Evolutionary conservation across 306 rosid genomes (phyloP), one percentile per base, ranked within the genome.

Genomic region (Vigna nakashimae): DNA sequence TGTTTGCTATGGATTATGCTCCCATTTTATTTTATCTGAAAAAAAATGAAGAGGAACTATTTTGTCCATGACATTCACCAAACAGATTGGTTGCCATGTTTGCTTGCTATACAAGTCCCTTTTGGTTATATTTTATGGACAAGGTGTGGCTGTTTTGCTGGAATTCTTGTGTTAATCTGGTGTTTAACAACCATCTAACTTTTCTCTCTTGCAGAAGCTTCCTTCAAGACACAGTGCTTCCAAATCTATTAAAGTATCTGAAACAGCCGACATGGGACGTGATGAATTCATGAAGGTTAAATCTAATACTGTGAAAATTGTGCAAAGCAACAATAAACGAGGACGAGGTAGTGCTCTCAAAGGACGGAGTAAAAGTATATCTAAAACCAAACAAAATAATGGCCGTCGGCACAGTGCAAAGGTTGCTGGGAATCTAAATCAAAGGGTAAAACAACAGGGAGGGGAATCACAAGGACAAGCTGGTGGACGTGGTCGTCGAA

Each of bases 401-500:
- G 82, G 70, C 49, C 81, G 81, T 14, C 83, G 63, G 14, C 83
- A 63, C 7, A 88, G 72, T 76, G 79, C 79, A n/a, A 86, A 73
- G 82, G 68, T 76, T 57, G 69, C 70, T 45, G 90, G 76, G 65
- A 88, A 60, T 79, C 65, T 78, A 17, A 79, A 59, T 81, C 87
- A 78, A 73, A 92, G 90, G 80, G 43, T 78, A 13, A 85, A 88
- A 77, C 90, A 83, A 48, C 84, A 81, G 24, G 93, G 87, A 10
- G 87, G 73, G 46, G 88, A 82, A 67, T 48, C 91, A 24, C 90
- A 82, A 51, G 89, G 87, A 57, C 90, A 87, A 70, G 89, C 80
- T 51, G 89, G 98, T 56, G 88, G 86, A 56, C 91, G 98, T 48
- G 98, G 99, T 17, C 98, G 88, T 49, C 90, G 98, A 5, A 92